Evolutionary conservation across 2,329 filamentous ascomycete species (phyloP), one percentile per base, ranked within the genome.

Genomic region (Periconia digitata): DNA sequence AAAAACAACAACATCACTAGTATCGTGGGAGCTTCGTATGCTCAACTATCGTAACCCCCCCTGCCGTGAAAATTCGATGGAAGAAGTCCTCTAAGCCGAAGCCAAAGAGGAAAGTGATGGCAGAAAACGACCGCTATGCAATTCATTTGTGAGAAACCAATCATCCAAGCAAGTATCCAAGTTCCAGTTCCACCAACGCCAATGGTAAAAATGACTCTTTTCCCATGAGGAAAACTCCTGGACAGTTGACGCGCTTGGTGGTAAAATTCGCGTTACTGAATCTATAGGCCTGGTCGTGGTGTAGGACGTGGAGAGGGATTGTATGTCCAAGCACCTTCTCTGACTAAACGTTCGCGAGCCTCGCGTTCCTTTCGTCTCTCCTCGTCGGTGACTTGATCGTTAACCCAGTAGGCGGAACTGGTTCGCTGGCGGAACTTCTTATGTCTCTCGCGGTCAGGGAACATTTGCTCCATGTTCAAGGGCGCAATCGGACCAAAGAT

Each of bases 401-500:
- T 79, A 64, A 83, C 86, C 94, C 94, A 99, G 74, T 96, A 95
- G 29, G 95, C 95, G 72, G 90, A 96, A 60, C 90, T 95, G 5
- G 92, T 96, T 47, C 94, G 83, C 43, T 89, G 86, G 16, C 95
- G 84, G 79, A 96, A 97, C 66, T 90, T 89, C 76, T 89, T 89
- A 70, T 89, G 85, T 55, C 87, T 91, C 72, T 88, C 92, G 70
- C 91, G 90, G 1, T 41, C 40, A 16, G 66, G 66, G 74, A 99
- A 99, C 24, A 96, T 91, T 67, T 97, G 92, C 64, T 99, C 95
- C 86, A 99, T 94, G 64, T 90, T 90, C 56, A 99, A 79, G 12
- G 91, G 89, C 10, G 83, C 86, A 20, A 95, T 90, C 0, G 90
- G 89, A 0, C 94, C 94, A 65, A 99, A 99, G 44, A 99, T 89